Conservation (phyloP, 371 early-diverging fungal genomes). For the Sporodiniella umbellata region DNA sequence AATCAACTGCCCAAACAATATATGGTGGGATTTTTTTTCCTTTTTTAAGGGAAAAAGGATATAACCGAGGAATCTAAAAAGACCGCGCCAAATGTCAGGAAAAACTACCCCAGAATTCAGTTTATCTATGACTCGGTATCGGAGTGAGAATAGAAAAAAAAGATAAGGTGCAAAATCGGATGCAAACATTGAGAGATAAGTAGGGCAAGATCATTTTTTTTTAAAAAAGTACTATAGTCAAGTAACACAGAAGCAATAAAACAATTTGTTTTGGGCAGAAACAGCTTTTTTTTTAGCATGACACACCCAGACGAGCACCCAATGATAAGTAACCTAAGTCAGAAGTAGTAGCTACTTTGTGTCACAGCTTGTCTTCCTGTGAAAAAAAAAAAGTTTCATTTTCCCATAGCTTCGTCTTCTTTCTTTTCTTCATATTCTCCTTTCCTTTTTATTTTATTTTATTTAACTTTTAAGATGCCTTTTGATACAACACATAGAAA, state of each 20-base stretch:
- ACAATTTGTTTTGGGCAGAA: background rate
- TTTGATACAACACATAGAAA: constrained; percentile 30
- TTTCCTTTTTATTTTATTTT: constrained; percentile 4
- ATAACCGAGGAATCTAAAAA: too few species aligned
- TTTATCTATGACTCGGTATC: background rate
- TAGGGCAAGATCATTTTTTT: background rate
- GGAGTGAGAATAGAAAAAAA: background rate
- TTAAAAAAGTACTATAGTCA: background rate
- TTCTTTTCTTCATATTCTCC: constrained; percentile 1
- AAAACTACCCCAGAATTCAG: too few species aligned
- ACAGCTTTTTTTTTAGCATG: background rate
- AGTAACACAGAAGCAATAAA: background rate
- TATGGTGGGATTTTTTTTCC: too few species aligned
- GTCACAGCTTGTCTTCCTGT: constrained; percentile 11
- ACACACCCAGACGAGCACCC: background rate
- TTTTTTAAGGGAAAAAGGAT: too few species aligned
- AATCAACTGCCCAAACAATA: too few species aligned
- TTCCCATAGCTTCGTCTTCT: constrained; percentile 12
- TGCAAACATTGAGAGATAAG: background rate
- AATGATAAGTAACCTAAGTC: background rate
- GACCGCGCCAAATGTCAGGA: too few species aligned
- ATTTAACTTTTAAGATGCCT: constrained; percentile 17
- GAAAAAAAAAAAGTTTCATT: constrained; percentile 9
- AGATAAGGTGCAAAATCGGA: background rate
- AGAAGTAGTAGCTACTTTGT: constrained; percentile 20